These are phyloP conservation scores for Crataegus laevigata DNA, from an alignment of 306 rosid species.

Conservation along the genomic window DNA sequence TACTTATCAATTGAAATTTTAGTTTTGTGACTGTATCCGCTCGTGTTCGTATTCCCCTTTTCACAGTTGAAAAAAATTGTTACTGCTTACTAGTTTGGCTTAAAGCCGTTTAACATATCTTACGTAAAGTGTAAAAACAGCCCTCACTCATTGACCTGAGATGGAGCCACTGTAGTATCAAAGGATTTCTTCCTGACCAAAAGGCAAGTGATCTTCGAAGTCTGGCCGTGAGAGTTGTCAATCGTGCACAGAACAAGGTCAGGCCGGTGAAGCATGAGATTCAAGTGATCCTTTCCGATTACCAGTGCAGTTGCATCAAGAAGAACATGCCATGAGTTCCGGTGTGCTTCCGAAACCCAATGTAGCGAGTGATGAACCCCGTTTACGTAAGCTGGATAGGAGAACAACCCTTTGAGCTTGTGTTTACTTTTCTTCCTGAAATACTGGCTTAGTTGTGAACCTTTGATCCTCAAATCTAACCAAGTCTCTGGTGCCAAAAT, in stretches of 20 bases:
- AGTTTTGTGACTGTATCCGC: background rate
- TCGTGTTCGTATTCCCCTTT: background rate
- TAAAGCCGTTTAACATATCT: background rate
- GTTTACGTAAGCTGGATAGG: conserved; percentile 65
- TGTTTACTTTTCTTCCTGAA: conserved; percentile 76
- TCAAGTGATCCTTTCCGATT: conserved; percentile 54
- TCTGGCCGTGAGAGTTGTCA: conserved; percentile 56
- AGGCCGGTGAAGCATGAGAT: conserved; percentile 72
- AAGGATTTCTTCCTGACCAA: conserved; percentile 75
- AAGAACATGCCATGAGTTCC: conserved; percentile 85
- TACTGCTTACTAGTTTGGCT: background rate
- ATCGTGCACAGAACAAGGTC: conserved; percentile 74
- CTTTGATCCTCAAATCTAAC: conserved; percentile 77
- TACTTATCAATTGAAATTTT: background rate
- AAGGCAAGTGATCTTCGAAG: conserved; percentile 75
- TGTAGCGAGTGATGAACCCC: conserved; percentile 60
- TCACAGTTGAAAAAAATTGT: background rate
- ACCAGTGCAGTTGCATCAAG: conserved; percentile 73
- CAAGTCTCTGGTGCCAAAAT: conserved; percentile 57
- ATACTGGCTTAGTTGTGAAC: conserved; percentile 75
- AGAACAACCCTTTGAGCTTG: conserved; percentile 71
- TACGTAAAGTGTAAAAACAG: background rate
- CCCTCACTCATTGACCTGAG: conserved; percentile 46
- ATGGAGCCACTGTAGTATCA: conserved; percentile 45
- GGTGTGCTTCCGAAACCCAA: conserved; percentile 91